Evolutionary conservation across 2,329 filamentous ascomycete genomes (phyloP).

Genomic region (Lomentospora prolificans): DNA sequence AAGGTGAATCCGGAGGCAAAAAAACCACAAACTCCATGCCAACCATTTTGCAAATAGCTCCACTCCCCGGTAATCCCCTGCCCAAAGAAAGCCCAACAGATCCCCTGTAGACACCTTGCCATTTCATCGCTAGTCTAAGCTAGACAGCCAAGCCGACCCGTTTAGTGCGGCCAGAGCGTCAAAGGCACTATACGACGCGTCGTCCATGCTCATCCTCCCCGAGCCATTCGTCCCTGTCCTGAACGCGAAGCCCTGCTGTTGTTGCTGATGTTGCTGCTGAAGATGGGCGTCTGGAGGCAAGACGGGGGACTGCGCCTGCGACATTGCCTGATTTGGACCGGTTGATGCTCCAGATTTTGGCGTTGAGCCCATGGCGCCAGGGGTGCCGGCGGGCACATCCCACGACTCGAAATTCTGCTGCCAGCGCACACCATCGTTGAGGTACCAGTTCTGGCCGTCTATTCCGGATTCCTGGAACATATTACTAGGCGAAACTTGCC

Average conservation of each 20-base stretch:
- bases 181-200: not conserved
- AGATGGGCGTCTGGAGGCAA: not conserved
- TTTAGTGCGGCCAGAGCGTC: not conserved
- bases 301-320: not conserved
- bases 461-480: conserved; percentile 19
- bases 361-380: not conserved
- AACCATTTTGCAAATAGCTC: too few relatives aligned
- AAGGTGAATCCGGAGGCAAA: too few relatives aligned
- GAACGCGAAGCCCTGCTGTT: not conserved
- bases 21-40: too few relatives aligned
- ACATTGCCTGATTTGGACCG: not conserved
- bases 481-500: not conserved
- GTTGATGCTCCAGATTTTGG: not conserved
- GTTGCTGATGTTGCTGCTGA: not conserved
- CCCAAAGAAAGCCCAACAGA: too few relatives aligned
- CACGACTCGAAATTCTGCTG: conserved; percentile 48
- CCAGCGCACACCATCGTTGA: conserved; percentile 48
- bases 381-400: conserved; percentile 19
- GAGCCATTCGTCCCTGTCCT: not conserved
- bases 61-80: too few relatives aligned
- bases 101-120: not conserved
- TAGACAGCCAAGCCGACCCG: conserved; percentile 4
- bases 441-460: conserved; percentile 47
- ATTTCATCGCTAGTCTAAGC: not conserved
- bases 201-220: not conserved